phyloP scores from a whole-genome alignment of 139 green algal species.

The Chlorella sp. region DNA sequence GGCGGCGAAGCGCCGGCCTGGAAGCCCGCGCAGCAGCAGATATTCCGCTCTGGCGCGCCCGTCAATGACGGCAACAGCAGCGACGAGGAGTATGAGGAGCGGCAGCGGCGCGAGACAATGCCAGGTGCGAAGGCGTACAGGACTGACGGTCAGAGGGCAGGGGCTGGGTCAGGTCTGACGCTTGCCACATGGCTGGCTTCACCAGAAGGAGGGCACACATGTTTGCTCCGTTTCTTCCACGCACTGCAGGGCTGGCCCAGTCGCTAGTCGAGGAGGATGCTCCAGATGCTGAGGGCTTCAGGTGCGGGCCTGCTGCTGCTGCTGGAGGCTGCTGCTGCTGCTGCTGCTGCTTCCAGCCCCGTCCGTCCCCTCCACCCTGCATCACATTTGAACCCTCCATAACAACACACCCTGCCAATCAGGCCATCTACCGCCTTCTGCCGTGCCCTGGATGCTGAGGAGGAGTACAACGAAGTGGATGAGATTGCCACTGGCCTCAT shows the following conservation, averaged over 20 bases:
- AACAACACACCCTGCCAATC: no score
- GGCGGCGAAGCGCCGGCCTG: background rate
- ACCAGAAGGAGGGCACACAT: no score
- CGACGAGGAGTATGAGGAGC: conserved; percentile 41
- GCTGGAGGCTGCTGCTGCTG: no score
- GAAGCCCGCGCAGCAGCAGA: conserved; percentile 25
- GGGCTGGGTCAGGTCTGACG: no score
- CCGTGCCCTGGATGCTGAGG: conserved; percentile 54
- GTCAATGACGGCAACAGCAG: conserved; percentile 8
- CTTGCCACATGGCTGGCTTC: no score
- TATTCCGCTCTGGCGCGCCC: conserved; percentile 18
- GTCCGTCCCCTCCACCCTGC: no score
- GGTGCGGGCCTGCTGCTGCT: background rate
- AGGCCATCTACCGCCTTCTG: conserved; percentile 45
- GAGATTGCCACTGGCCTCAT: conserved; percentile 21
- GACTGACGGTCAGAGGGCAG: no score
- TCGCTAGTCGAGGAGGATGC: conserved; percentile 35
- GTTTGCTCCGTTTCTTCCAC: no score
- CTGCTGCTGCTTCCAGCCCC: no score
- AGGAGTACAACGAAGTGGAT: conserved; percentile 42
- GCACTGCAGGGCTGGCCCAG: conserved; percentile 26
- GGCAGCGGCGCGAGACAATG: conserved; percentile 19
- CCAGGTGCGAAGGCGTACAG: background rate
- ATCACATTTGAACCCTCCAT: no score
- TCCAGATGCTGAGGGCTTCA: conserved; percentile 25